Base-by-base conservation (phyloP, 2,329 filamentous ascomycete species). In the Alternaria tenuissima region DNA sequence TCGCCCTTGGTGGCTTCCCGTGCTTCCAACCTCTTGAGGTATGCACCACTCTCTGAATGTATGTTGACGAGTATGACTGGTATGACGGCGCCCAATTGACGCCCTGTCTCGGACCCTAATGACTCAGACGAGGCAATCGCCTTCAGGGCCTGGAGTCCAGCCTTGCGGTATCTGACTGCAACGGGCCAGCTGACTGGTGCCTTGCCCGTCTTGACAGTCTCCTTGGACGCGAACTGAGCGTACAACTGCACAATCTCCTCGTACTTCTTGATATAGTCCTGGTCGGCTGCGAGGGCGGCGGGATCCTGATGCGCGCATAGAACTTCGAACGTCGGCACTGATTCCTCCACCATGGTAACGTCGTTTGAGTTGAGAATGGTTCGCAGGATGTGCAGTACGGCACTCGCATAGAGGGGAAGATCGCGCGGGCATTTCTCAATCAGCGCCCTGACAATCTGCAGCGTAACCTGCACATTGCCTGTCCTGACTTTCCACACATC, bases 341-440 rank as follows among this genome's bases (percentile, higher is more conserved):
- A 95, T 36, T 94, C 93, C 80, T 98, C 94, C 63, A 96, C 89
- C 89, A 98, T 92, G 68, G 91, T 92, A 65, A 98, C 91, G 78
- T 98, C 93, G 78, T 90, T 89, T 64, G 93, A 96, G 61, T 88
- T 88, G 55, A 98, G 86, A 71, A 98, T 90, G 57, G 89, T 89
- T 66, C 90, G 88, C 73, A 98, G 87, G 66, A 97, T 91, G 70
- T 90, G 91, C 75, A 98, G 87, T 57, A 97, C 89, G 73, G 91
- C 92, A 64, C 87, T 87, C 48, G 93, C 93, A 76, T 96, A 96
- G 52, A 99, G 88, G 52, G 93, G 91, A 49, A 97, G 88, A 77
- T 97, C 94, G 76, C 94, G 91, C 61, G 93, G 91, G 43, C 92
- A 88, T 81, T 97, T 97, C 76, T 98, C 94, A 79, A 98, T 93